phyloP scores from a whole-genome alignment of 768 basidiomycete genomes.

The Mycena pura region DNA sequence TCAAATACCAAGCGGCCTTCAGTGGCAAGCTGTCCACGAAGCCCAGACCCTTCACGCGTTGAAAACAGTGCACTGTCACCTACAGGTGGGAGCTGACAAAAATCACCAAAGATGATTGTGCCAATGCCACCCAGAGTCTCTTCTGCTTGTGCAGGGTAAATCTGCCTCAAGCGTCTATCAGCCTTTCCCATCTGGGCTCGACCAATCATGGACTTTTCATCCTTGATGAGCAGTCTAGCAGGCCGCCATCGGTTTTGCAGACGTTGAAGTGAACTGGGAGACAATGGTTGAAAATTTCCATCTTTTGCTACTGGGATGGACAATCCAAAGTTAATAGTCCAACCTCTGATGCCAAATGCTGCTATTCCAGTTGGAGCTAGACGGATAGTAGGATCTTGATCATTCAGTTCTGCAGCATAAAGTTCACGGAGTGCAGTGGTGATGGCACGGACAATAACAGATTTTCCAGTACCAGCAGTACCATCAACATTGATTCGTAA shows the following conservation, averaged over 20 bases:
- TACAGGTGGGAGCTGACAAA: too few relatives aligned
- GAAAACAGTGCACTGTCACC: slow-evolving; percentile 28
- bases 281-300: slow-evolving; percentile 6
- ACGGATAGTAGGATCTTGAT: slow-evolving; percentile 27
- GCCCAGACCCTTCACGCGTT: background rate
- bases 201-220: too few relatives aligned
- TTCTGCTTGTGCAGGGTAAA: too few relatives aligned
- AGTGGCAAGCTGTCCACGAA: background rate
- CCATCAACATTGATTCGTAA: slow-evolving; percentile 35
- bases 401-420: background rate
- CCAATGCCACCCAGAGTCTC: too few relatives aligned
- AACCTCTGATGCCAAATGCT: slow-evolving; percentile 32
- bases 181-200: too few relatives aligned
- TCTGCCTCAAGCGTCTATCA: too few relatives aligned
- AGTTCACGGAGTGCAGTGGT: slow-evolving; percentile 26
- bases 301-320: slow-evolving; percentile 16
- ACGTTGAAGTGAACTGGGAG: slow-evolving; percentile 7
- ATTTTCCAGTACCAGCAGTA: slow-evolving; percentile 37
- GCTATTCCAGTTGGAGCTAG: slow-evolving; percentile 35
- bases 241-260: slow-evolving; percentile 27
- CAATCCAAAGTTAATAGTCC: slow-evolving; percentile 31
- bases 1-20: slow-evolving; percentile 9
- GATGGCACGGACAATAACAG: slow-evolving; percentile 32
- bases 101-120: too few relatives aligned
- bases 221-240: slow-evolving; percentile 29